Evolutionary conservation across 164 flowering plant species (phyloP), one percentile per base, ranked within the genome.

Genomic region (Nymphaea thermarum): DNA sequence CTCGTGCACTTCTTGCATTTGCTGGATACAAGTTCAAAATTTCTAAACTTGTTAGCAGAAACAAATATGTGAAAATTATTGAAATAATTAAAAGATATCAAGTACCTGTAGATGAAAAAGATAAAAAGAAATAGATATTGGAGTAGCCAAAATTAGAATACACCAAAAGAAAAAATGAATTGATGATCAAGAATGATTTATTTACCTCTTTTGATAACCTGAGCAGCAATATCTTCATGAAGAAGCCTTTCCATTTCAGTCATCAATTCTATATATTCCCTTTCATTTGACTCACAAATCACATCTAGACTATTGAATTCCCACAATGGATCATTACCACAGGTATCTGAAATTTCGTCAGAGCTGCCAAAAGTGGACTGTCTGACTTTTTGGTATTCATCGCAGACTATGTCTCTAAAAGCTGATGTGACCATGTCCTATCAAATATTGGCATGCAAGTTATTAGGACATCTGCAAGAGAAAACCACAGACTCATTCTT

Each of bases 221-320:
- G 82, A 10, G 43, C 44, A 41, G 65, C 59, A 11, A 85, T 80
- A 80, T 91, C 96, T 69, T 87, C 88, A 76, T 91, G 88, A 71
- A 93, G 88, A 5, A 89, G 78, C 67, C 83, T 84, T 65, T 93
- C 91, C 94, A 93, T 86, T 78, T 89, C 94, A 69, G 89, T 70
- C 78, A 93, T 47, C 44, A 93, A 82, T 43, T 91, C 97, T 72
- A 84, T 92, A 64, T 89, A 79, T 43, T 90, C 93, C 2, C 80
- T 84, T 75, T 75, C 76, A 14, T 67, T 43, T 43, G 67, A 62
- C 11, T 45, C 53, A 45, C 5, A 45, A 66, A 82, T 79, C 66
- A 69, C 63, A 12, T 68, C 77, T 57, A 75, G 76, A 66, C 92
- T 93, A 78, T 87, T 86, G 75, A 87, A 89, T 74, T 87, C 92